Evolutionary conservation across 1,284 basidiomycete genomes (phyloP).

Genomic region (Malassezia dermatis): DNA sequence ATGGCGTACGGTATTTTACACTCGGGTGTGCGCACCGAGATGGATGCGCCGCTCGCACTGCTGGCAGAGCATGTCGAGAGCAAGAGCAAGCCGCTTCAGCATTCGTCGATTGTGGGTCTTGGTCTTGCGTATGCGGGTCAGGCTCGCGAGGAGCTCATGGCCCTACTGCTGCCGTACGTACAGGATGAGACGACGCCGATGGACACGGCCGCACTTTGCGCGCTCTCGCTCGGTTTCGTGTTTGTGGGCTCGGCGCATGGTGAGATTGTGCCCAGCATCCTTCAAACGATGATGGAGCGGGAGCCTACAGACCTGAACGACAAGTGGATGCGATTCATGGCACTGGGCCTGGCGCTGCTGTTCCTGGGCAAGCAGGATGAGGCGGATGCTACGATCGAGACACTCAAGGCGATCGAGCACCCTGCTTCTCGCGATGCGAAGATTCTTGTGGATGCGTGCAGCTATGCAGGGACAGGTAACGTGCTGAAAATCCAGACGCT

Average conservation of each 20-base stretch:
- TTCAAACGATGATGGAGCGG: constrained; percentile 75
- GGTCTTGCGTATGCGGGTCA: constrained; percentile 91
- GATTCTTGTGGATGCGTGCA: constrained; percentile 84
- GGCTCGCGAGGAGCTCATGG: constrained; percentile 67
- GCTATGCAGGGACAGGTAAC: constrained; percentile 90
- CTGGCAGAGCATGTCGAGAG: constrained; percentile 84
- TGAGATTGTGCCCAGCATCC: constrained; percentile 76
- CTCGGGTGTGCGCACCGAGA: constrained; percentile 78
- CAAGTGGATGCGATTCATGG: constrained; percentile 89
- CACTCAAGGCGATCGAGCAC: constrained; percentile 87
- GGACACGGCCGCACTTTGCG: constrained; percentile 77
- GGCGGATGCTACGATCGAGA: constrained; percentile 88
- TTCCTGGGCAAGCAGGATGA: constrained; percentile 61
- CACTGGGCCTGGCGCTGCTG: constrained; percentile 75
- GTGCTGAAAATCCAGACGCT: constrained; percentile 87
- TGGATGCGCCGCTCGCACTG: constrained; percentile 83
- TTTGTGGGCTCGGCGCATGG: constrained; percentile 92
- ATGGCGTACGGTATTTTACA: constrained; percentile 90
- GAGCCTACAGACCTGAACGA: constrained; percentile 39
- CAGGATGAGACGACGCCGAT: constrained; percentile 55
- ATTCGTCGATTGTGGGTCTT: constrained; percentile 62
- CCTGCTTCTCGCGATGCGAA: constrained; percentile 81
- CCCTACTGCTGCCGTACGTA: constrained; percentile 39
- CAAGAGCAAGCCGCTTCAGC: constrained; percentile 71
- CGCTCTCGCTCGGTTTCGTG: constrained; percentile 83